Evolutionary conservation across 305 asterid species (phyloP), one percentile per base, ranked within the genome.

Genomic region (Fraxinus latifolia): DNA sequence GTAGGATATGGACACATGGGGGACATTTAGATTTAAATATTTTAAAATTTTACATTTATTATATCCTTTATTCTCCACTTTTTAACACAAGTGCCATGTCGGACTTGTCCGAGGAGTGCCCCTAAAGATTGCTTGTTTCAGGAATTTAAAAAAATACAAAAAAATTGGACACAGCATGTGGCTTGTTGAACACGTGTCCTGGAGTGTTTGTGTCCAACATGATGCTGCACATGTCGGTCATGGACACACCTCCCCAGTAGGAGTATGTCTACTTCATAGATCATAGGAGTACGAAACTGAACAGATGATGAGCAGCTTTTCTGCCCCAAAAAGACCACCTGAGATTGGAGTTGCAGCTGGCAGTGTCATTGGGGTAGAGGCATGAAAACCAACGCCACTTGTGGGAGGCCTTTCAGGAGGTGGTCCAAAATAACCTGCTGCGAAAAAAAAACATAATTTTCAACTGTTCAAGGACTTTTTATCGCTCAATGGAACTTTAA

Each of bases 401-500:
- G 81, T 85, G 70, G 91, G 87, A 71, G 96, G 94, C 87, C 96
- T 90, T 84, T 94, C 98, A 36, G 84, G 84, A 74, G 87, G 89
- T 68, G 89, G 88, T 79, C 90, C 90, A 81, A 80, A 84, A 90
- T 91, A 93, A 81, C 97, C 97, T 94, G 91, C 83, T 85, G 87
- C 47, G 83, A 29, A 74, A 83, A 62, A 60, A 65, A 80, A 60
- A 83, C 79, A 19, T 4, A 53, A 53, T 23, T 85, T 82, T 65
- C 83, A 75, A 82, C 75, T 78, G 58, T 53, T 70, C 81, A 85
- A 79, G 44, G 74, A 31, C 23, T 58, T 15, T 60, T 25, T 34
- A 37, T 70, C 34, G 42, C 71, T 72, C 78, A 62, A 33, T 21
- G 68, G 36, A 68, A 15, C 29, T 44, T 58, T 3, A 25, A 34